Percentiles rank a stretch among this genome's conserved stretches.
These are phyloP conservation scores for Endoconidiophora polonica DNA, from an alignment of 2,329 filamentous ascomycete species.

Conservation along the genomic window DNA sequence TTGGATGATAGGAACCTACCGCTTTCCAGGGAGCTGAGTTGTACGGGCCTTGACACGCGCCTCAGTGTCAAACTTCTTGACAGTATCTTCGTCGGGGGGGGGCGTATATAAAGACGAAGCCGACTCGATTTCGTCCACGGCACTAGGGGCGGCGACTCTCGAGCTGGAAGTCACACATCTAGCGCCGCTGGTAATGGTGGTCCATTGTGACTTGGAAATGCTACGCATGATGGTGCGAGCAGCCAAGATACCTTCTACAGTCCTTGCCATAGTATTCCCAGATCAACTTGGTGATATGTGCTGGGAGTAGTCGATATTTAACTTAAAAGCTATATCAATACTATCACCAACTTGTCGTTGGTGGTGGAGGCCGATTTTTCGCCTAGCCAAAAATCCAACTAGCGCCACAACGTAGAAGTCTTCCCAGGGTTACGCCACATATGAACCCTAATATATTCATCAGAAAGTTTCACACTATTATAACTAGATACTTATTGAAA, in stretches of 20 bases:
- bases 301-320: neutral
- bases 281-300: neutral
- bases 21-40: conserved; percentile 28
- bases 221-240: conserved; percentile 15
- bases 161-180: conserved; percentile 10
- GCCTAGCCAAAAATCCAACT: conserved; percentile 1
- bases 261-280: conserved; percentile 2
- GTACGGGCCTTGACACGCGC: conserved; percentile 22
- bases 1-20: conserved; percentile 21
- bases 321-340: neutral
- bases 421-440: neutral
- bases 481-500: no score
- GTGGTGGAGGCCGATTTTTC: conserved; percentile 8
- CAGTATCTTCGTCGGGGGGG: conserved; percentile 22
- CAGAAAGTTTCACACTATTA: no score
- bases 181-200: conserved; percentile 14
- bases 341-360: conserved; percentile 2
- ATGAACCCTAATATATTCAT: no score
- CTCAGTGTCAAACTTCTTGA: conserved; percentile 26
- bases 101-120: conserved; percentile 22
- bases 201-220: conserved; percentile 8
- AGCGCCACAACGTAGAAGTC: conserved; percentile 4
- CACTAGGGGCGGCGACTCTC: conserved; percentile 4
- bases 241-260: conserved; percentile 15
- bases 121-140: conserved; percentile 12